Percentiles rank a stretch among this genome's conserved stretches.
Conservation (phyloP, 768 basidiomycete species). For the Dioszegia crocea region DNA sequence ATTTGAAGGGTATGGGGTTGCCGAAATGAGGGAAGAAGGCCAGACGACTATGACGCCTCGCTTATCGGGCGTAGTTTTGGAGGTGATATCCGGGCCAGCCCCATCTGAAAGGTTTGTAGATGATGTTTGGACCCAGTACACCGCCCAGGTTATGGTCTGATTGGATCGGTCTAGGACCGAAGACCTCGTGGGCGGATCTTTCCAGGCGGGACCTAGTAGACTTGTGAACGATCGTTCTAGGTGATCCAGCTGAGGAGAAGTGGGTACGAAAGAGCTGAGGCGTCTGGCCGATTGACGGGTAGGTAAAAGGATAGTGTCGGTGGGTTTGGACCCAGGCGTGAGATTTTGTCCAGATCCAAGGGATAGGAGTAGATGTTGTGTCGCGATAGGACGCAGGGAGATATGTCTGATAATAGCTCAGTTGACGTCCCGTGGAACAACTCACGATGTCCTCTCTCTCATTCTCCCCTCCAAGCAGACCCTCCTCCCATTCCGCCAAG, state of each 20-base stretch:
- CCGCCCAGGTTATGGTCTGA: slow-evolving; percentile 7
- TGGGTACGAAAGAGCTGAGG: background rate
- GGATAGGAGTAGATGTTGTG: slow-evolving; percentile 2
- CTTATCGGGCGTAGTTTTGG: no score
- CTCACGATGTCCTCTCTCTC: background rate
- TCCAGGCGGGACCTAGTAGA: background rate
- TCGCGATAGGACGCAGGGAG: background rate
- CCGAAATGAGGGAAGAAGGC: slow-evolving; percentile 12
- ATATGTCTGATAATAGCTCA: background rate
- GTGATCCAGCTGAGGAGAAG: background rate
- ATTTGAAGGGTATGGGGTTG: background rate
- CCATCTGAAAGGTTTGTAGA: no score
- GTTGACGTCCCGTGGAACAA: background rate
- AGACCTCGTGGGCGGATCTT: no score
- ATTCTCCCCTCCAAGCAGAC: background rate
- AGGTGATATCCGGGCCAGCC: slow-evolving; percentile 10
- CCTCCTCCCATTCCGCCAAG: slow-evolving; percentile 17
- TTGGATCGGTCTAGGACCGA: no score
- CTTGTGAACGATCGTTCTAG: background rate
- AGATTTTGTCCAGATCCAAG: background rate
- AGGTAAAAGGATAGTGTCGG: background rate
- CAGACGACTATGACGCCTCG: slow-evolving; percentile 21
- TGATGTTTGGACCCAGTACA: slow-evolving; percentile 18
- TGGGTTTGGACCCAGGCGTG: background rate
- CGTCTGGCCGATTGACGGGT: background rate